These are phyloP conservation scores for Picea sitchensis DNA, from an alignment of 75 land plant species.

Conservation along the genomic window DNA sequence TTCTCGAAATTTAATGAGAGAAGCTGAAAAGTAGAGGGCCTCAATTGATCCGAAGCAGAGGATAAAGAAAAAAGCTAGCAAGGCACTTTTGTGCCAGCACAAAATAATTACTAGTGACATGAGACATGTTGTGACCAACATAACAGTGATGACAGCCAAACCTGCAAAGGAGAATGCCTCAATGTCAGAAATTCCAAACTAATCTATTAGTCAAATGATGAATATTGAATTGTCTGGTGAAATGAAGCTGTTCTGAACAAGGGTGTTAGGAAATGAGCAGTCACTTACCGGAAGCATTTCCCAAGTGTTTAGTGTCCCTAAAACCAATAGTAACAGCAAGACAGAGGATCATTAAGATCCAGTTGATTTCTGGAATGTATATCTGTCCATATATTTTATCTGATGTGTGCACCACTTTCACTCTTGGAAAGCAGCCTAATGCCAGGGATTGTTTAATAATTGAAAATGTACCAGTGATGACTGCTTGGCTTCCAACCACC, in stretches of 20 bases:
- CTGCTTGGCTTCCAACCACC: constrained; percentile 72
- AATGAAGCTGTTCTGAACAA: background rate
- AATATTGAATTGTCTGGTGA: background rate
- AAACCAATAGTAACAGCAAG: constrained; percentile 54
- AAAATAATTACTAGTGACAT: constrained; percentile 61
- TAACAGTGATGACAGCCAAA: constrained; percentile 78
- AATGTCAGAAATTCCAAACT: background rate
- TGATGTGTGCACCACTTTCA: constrained; percentile 77
- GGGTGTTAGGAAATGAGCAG: background rate
- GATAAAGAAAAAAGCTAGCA: constrained; percentile 55
- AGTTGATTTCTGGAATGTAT: constrained; percentile 76
- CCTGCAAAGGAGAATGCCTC: constrained; percentile 33
- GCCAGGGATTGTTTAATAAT: constrained; percentile 58
- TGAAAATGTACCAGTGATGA: constrained; percentile 74
- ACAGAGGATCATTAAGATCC: constrained; percentile 56
- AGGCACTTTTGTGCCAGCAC: constrained; percentile 57
- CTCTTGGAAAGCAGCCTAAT: constrained; percentile 71
- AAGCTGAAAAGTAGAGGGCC: constrained; percentile 70
- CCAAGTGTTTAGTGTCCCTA: constrained; percentile 47
- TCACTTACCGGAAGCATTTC: constrained; percentile 57
- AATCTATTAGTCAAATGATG: background rate
- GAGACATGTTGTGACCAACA: constrained; percentile 81
- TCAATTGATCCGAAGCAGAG: constrained; percentile 82
- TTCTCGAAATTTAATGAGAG: constrained; percentile 70
- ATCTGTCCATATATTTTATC: constrained; percentile 61